Percentiles rank a stretch among this genome's conserved stretches.
phyloP scores from a whole-genome alignment of 2,329 filamentous ascomycete species.

The Sarocladiaceae sp. region DNA sequence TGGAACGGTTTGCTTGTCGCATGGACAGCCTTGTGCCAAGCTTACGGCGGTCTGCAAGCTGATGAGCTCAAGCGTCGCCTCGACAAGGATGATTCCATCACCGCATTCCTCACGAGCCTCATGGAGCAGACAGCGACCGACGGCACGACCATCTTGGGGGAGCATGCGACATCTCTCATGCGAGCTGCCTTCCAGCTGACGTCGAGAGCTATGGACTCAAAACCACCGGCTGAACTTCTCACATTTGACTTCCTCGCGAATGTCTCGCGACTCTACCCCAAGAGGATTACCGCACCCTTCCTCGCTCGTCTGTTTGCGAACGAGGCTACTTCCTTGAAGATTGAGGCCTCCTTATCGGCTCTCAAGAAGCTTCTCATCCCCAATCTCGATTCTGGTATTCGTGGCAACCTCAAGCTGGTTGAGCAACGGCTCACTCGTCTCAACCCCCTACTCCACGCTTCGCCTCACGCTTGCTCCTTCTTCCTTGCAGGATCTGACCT shows the following conservation, averaged over 20 bases:
- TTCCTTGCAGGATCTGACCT: conserved; percentile 85
- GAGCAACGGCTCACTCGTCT: conserved; percentile 50
- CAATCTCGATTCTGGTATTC: conserved; percentile 55
- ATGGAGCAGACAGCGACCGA: conserved; percentile 44
- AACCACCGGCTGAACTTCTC: conserved; percentile 42
- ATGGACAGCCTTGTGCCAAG: conserved; percentile 63
- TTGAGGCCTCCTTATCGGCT: conserved; percentile 47
- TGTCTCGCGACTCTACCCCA: conserved; percentile 60
- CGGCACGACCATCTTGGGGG: conserved; percentile 27
- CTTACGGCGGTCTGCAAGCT: conserved; percentile 55
- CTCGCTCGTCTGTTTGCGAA: conserved; percentile 41
- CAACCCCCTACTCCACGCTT: conserved; percentile 59
- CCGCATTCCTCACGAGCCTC: conserved; percentile 62
- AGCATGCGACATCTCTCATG: conserved; percentile 42
- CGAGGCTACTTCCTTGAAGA: conserved; percentile 34
- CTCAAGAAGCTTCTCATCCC: conserved; percentile 58
- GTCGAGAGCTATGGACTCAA: conserved; percentile 44
- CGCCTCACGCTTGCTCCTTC: conserved; percentile 48
- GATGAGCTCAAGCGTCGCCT: conserved; percentile 47
- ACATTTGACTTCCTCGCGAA: conserved; percentile 64
- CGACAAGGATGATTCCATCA: conserved; percentile 50
- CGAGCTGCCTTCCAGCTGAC: conserved; percentile 60
- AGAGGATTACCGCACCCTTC: conserved; percentile 50
- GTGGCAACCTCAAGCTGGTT: conserved; percentile 46
- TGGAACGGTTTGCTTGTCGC: conserved; percentile 73